phyloP scores from a whole-genome alignment of 306 rosid genomes.

The Begonia masoniana region DNA sequence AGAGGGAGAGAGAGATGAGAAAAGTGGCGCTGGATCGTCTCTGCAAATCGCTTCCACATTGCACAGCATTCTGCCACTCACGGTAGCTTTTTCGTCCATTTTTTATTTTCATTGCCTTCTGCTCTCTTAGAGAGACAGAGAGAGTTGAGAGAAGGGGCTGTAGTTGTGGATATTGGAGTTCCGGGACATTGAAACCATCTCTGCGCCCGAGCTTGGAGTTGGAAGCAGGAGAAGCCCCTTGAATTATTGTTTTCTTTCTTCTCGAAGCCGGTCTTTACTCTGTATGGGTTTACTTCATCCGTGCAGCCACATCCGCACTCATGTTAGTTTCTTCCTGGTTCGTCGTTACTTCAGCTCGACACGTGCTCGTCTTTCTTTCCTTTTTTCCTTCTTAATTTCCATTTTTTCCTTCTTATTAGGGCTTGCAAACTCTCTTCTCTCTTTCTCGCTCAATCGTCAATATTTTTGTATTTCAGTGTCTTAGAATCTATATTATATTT shows the following conservation, averaged over 20 bases:
- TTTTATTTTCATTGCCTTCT: neutral
- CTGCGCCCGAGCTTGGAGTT: neutral
- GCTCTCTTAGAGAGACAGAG: neutral
- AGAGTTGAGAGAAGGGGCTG: neutral
- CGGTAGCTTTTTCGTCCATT: neutral
- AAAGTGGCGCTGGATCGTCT: constrained; percentile 3
- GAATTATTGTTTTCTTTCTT: neutral
- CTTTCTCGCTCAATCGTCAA: neutral
- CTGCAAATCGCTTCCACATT: constrained; percentile 4
- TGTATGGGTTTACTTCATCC: neutral
- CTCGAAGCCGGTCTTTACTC: neutral
- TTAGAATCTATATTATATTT: too few relatives aligned
- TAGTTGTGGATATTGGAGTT: too few relatives aligned
- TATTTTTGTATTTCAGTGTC: neutral
- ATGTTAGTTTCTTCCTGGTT: neutral
- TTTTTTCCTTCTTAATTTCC: neutral
- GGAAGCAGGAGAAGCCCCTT: neutral
- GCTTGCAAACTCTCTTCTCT: neutral
- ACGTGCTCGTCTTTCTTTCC: neutral
- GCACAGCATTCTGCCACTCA: neutral
- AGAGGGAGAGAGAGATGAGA: constrained; percentile 5
- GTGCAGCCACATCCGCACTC: neutral
- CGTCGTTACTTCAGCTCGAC: neutral
- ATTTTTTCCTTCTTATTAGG: neutral
- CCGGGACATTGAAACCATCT: neutral